These are phyloP conservation scores for Pisolithus microcarpus DNA, from an alignment of 768 basidiomycete species.

Conservation along the genomic window DNA sequence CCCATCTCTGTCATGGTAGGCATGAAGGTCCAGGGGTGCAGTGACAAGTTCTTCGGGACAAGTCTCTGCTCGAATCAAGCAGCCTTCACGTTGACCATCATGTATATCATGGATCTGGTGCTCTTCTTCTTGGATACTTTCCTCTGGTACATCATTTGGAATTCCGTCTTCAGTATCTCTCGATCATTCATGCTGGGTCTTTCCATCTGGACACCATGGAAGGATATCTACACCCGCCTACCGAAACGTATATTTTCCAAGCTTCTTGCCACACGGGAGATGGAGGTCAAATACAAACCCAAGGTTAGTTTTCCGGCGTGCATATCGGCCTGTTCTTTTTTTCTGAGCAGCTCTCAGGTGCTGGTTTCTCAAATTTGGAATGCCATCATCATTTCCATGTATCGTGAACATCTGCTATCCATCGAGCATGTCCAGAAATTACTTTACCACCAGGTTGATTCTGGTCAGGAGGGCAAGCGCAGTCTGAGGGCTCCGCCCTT, in stretches of 20 bases:
- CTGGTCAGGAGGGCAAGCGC: constrained; percentile 74
- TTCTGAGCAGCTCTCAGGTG: constrained; percentile 46
- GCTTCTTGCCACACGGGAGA: constrained; percentile 84
- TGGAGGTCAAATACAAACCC: constrained; percentile 99
- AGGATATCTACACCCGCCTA: constrained; percentile 90
- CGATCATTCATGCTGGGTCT: constrained; percentile 87
- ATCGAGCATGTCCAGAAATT: constrained; percentile 99
- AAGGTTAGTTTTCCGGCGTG: constrained; percentile 54
- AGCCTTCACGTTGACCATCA: constrained; percentile 90
- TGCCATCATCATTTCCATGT: constrained; percentile 99
- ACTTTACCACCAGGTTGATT: constrained; percentile 94
- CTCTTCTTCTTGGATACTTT: constrained; percentile 99
- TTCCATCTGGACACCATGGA: constrained; percentile 99
- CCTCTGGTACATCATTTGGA: constrained; percentile 99
- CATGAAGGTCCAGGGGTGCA: constrained; percentile 92
- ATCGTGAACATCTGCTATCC: constrained; percentile 95
- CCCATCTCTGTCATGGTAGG: constrained; percentile 93
- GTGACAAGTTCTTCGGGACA: constrained; percentile 78
- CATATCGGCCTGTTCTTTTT: background rate
- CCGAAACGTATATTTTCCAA: constrained; percentile 98
- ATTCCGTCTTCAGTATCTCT: constrained; percentile 85
- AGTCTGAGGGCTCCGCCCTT: constrained; percentile 93
- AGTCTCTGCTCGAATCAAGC: constrained; percentile 87
- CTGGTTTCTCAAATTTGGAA: constrained; percentile 99
- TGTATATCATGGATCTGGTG: constrained; percentile 97